Percentiles rank a stretch among this genome's conserved stretches.
Conservation (phyloP, 1,284 basidiomycete species). For the Earliella scabrosa region DNA sequence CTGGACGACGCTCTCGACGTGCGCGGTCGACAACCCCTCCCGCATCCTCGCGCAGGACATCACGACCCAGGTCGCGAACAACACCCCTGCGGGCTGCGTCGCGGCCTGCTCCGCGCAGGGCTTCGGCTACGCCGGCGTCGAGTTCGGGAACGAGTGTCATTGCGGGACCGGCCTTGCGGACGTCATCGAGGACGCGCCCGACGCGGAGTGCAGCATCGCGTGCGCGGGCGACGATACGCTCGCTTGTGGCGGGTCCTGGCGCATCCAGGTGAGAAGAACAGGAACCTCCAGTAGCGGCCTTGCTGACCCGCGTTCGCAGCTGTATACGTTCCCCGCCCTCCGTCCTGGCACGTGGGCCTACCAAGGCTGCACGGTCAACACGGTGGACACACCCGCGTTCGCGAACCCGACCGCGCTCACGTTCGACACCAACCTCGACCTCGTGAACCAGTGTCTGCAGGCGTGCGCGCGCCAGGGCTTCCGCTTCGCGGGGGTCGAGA, state of each 20-base stretch:
- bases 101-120: constrained; percentile 22
- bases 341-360: constrained; percentile 21
- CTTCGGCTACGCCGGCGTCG: constrained; percentile 29
- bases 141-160: constrained; percentile 30
- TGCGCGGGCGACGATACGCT: constrained; percentile 23
- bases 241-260: constrained; percentile 27
- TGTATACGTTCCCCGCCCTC: constrained; percentile 21
- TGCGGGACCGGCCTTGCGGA: constrained; percentile 25
- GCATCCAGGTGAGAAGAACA: too few relatives aligned
- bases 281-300: too few relatives aligned
- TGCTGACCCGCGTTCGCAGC: background rate
- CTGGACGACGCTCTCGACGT: constrained; percentile 16
- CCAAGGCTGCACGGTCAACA: constrained; percentile 20
- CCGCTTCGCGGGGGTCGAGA: constrained; percentile 21
- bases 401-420: constrained; percentile 1
- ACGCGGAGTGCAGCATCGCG: constrained; percentile 25
- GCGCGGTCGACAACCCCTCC: constrained; percentile 23
- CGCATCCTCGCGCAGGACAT: constrained; percentile 22
- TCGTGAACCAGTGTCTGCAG: constrained; percentile 24
- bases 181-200: constrained; percentile 11
- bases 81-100: constrained; percentile 26
- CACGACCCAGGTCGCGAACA: constrained; percentile 20
- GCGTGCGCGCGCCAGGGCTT: constrained; percentile 20
- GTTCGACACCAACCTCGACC: constrained; percentile 19
- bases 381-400: constrained; percentile 16